Evolutionary conservation across 345 rosid species (phyloP).

Genomic region (Physaria fendleri): DNA sequence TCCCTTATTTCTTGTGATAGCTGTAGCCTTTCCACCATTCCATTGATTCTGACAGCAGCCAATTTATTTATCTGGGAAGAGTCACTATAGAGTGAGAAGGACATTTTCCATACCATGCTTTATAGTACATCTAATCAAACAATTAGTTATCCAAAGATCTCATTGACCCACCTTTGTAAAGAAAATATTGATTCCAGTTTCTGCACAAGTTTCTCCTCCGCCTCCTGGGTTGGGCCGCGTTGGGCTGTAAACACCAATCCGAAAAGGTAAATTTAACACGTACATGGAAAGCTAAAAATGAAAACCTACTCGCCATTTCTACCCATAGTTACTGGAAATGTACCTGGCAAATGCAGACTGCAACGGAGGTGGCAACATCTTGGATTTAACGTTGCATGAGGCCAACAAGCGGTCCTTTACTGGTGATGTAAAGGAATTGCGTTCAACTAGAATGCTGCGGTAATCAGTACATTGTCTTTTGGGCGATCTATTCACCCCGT

Average conservation of each 20-base stretch:
- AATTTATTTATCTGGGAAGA: conserved; percentile 60
- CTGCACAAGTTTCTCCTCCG: conserved; percentile 98
- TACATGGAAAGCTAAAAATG: not conserved
- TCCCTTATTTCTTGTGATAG: conserved; percentile 67
- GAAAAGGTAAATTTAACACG: conserved; percentile 9
- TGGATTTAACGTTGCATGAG: conserved; percentile 48
- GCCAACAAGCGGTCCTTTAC: conserved; percentile 71
- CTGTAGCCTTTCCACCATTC: conserved; percentile 82
- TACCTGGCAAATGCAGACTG: conserved; percentile 91
- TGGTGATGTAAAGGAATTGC: conserved; percentile 70
- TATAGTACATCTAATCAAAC: not conserved
- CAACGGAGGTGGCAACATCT: conserved; percentile 60
- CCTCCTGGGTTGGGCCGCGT: conserved; percentile 92
- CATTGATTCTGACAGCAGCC: conserved; percentile 80
- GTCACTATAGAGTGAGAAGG: not conserved
- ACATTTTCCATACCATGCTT: not conserved
- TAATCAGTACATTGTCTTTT: conserved; percentile 54
- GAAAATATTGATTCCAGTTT: conserved; percentile 82
- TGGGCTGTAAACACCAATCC: conserved; percentile 47
- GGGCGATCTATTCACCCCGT: conserved; percentile 78
- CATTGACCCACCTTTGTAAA: conserved; percentile 61
- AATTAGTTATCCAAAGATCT: not conserved
- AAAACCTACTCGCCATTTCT: not conserved
- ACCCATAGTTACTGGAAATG: not conserved
- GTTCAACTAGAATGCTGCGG: conserved; percentile 86